phyloP scores from a whole-genome alignment of 202 grass and related monocot genomes.

The Zizania palustris region DNA sequence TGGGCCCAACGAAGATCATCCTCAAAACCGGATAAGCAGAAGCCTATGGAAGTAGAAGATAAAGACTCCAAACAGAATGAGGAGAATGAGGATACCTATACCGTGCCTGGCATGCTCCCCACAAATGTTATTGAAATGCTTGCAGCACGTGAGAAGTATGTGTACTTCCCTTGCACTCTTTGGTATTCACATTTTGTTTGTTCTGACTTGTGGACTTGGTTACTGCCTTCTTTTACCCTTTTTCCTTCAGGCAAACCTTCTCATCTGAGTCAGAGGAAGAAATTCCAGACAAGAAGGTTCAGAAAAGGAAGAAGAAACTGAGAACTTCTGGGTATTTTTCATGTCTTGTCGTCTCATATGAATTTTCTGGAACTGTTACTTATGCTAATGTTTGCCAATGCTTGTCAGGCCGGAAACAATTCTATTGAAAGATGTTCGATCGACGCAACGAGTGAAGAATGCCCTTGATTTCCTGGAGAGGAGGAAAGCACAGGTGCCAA shows the following conservation, averaged over 20 bases:
- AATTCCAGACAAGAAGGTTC: conserved; percentile 53
- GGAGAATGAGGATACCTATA: conserved; percentile 43
- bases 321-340: conserved; percentile 63
- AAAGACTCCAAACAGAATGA: conserved; percentile 46
- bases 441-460: conserved; percentile 54
- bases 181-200: conserved; percentile 3
- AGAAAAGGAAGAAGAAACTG: conserved; percentile 58
- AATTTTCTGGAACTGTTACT: conserved; percentile 14
- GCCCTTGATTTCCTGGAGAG: conserved; percentile 70
- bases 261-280: conserved; percentile 89
- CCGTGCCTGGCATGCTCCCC: conserved; percentile 76
- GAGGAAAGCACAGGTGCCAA: conserved; percentile 71
- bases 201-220: background rate
- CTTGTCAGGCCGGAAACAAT: conserved; percentile 79
- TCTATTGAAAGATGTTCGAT: conserved; percentile 67
- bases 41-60: conserved; percentile 36
- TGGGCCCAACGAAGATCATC: conserved; percentile 69
- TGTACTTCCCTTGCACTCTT: conserved; percentile 16
- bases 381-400: conserved; percentile 15
- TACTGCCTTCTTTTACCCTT: conserved; percentile 10
- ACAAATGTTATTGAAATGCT: conserved; percentile 74
- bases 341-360: conserved; percentile 7
- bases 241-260: conserved; percentile 66
- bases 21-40: conserved; percentile 59
- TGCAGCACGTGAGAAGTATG: conserved; percentile 97